Conservation (phyloP, 257 asterid genomes). For the Primulina huaijiensis region DNA sequence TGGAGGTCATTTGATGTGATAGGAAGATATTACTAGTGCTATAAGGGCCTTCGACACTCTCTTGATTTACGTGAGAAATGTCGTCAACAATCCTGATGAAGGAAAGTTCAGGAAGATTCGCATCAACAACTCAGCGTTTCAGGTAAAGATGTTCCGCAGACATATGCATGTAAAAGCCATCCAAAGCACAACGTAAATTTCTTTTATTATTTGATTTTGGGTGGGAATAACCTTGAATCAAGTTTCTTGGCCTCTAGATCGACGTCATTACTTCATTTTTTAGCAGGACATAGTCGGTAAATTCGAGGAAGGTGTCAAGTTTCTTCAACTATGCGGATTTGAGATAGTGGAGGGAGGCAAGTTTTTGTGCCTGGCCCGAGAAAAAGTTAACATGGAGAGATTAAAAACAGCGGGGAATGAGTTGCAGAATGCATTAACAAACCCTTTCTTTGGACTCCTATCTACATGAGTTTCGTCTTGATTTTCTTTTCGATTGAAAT, state of each 20-base stretch:
- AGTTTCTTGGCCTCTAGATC: not conserved
- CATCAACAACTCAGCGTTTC: conserved; percentile 62
- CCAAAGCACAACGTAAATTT: not conserved
- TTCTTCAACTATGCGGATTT: conserved; percentile 71
- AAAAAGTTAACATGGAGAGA: conserved; percentile 39
- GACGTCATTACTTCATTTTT: conserved; percentile 1
- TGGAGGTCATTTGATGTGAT: conserved; percentile 11
- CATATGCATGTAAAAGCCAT: not conserved
- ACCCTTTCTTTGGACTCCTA: conserved; percentile 69
- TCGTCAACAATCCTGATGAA: conserved; percentile 49
- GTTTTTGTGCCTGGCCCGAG: conserved; percentile 41
- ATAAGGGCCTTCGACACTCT: conserved; percentile 56
- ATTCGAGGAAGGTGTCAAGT: conserved; percentile 52
- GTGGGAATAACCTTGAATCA: not conserved
- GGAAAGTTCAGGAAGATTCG: conserved; percentile 77
- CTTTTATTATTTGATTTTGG: no score
- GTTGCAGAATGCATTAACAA: conserved; percentile 55
- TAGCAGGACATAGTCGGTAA: conserved; percentile 66
- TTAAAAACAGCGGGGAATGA: conserved; percentile 45
- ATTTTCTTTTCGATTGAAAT: not conserved
- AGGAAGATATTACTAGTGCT: conserved; percentile 45
- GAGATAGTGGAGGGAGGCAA: conserved; percentile 50
- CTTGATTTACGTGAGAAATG: conserved; percentile 54
- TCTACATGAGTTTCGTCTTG: conserved; percentile 27
- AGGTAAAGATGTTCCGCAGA: conserved; percentile 38